Evolutionary conservation across 306 rosid species (phyloP), one percentile per base, ranked within the genome.

Genomic region (Biancaea sappan): DNA sequence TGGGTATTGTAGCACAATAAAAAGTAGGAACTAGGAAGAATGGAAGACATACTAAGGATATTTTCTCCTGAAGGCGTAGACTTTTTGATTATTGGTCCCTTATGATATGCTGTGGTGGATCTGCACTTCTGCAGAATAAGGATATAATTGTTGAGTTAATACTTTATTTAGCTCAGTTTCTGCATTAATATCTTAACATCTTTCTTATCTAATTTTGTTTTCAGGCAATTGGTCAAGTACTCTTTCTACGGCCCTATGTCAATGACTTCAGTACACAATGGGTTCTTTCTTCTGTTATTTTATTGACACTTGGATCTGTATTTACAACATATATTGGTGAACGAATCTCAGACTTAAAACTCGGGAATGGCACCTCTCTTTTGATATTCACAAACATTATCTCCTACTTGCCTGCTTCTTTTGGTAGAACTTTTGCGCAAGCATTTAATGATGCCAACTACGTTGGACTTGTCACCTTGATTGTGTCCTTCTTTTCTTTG

Each of bases 201-300:
- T 74, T 24, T 15, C 51, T 12, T n/a, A n/a, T 71, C 37, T 37
- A 24, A 65, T 72, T 79, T 54, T 66, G 70, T 68, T 73, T 47
- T 29, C 88, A 91, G 98, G 98, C 97, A 69, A 86, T 94, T 80
- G 98, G 98, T 52, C 98, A 94, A 94, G 96, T 89, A 71, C 89
- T 94, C 78, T 91, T 21, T 80, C 90, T 94, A 28, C 97, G 98
- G n/a, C 98, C 96, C 6, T 91, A 94, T 75, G 98, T 85, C 38
- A 85, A 94, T 72, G 96, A 94, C 86, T 94, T 86, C 71, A 85
- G 90, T 53, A 76, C 86, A 2, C 84, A 91, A 74, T 94, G 97
- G 98, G 92, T 76, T 68, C 57, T 94, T 50, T 86, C 96, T 52
- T 94, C 98, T 59, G 90, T 94, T 63, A 80, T 87, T 74, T 77